Evolutionary conservation across 345 rosid species (phyloP), one percentile per base, ranked within the genome.

Genomic region (Passiflora organensis): DNA sequence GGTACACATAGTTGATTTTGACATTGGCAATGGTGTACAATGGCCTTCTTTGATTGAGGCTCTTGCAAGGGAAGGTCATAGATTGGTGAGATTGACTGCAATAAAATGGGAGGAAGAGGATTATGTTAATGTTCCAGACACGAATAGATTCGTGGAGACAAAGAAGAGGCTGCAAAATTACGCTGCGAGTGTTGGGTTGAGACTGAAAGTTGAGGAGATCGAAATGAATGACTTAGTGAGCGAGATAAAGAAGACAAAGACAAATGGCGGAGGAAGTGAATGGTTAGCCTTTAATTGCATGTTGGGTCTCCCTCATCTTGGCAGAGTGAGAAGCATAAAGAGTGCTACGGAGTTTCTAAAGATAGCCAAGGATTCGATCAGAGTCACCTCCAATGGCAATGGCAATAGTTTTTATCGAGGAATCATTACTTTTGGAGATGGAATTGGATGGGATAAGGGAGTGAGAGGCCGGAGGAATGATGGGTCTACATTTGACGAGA

Each of bases 241-340:
- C 16, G 64, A 77, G 55, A 41, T 54, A 51, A 65, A 54, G 51
- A 43, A 48, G 45, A 61, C 24, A 11, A 34, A 43, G 48, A 39
- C 48, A 43, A 43, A 39, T 2, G 37, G 51, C 0, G 53, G 52
- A 20, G 20, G 55, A 45, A 37, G 25, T 10, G 75, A 72, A 56
- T 80, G 60, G 62, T 17, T 77, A 32, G 71, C 71, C 21, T 77
- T 80, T 59, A 80, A 74, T 49, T 70, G 72, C 66, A 70, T 62
- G 76, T 66, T 38, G 1, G 72, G 63, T 53, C 70, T 77, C 14
- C 79, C 80, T 34, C 79, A 68, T 51, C 68, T 66, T 73, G 72
- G 64, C 1, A 65, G 36, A 66, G 28, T 53, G n/a, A 75, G 48
- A 32, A 61, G 48, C 32, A 10, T 50, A 1, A 45, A 18, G 25